A percentile compares a stretch with the other conserved stretches of the same genome.
Conservation (phyloP, 1,284 basidiomycete genomes). For the Cryptococcus sp. region DNA sequence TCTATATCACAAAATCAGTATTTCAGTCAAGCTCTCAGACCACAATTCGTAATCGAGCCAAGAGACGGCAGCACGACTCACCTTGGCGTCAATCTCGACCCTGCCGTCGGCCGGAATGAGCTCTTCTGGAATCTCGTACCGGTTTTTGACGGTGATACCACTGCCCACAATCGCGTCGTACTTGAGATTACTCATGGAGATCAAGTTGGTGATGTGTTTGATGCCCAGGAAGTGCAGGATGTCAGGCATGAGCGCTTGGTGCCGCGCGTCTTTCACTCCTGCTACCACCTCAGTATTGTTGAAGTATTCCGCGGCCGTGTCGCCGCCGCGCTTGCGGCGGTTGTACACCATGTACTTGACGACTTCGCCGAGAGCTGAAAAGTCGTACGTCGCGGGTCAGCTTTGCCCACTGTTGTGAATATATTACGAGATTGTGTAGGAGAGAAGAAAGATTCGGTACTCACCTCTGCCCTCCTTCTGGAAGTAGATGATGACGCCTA, state of each 20-base stretch:
- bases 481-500: slow-evolving; percentile 92
- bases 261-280: slow-evolving; percentile 93
- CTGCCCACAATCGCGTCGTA: slow-evolving; percentile 87
- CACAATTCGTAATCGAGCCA: slow-evolving; percentile 4
- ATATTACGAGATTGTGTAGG: not conserved
- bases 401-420: slow-evolving; percentile 74
- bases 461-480: slow-evolving; percentile 62
- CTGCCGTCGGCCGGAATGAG: slow-evolving; percentile 85
- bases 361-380: slow-evolving; percentile 87
- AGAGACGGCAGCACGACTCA: slow-evolving; percentile 10
- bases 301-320: slow-evolving; percentile 91
- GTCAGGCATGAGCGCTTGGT: slow-evolving; percentile 95
- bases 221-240: slow-evolving; percentile 93
- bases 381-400: slow-evolving; percentile 45
- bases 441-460: no score
- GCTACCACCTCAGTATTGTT: slow-evolving; percentile 89
- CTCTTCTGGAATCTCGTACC: slow-evolving; percentile 84
- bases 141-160: slow-evolving; percentile 77
- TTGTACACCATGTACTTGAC: slow-evolving; percentile 95
- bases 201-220: slow-evolving; percentile 82
- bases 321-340: slow-evolving; percentile 88
- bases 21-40: not conserved
- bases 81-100: slow-evolving; percentile 92
- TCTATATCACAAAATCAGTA: slow-evolving; percentile 52
- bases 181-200: slow-evolving; percentile 84